phyloP scores from a whole-genome alignment of 345 rosid species.

The Nasturtium officinale region DNA sequence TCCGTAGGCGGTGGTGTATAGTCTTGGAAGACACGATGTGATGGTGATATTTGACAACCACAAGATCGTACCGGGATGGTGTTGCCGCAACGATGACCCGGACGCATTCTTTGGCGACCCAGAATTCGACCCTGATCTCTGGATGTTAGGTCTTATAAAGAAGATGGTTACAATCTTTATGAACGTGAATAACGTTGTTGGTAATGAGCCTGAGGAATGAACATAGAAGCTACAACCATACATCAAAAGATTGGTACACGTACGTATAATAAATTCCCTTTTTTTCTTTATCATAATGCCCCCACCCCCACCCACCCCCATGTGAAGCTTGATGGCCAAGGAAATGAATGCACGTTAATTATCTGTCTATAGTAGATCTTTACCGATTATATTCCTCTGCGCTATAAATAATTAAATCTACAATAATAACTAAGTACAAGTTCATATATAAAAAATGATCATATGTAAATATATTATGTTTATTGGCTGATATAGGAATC shows the following conservation, averaged over 20 bases:
- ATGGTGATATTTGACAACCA: constrained; percentile 93
- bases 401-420: constrained; percentile 18
- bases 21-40: constrained; percentile 61
- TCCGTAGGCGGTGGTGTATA: constrained; percentile 65
- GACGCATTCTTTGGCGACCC: constrained; percentile 87
- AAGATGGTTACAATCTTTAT: constrained; percentile 69
- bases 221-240: constrained; percentile 66
- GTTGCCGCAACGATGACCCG: constrained; percentile 72
- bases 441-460: background rate
- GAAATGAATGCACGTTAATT: constrained; percentile 28
- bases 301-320: too few relatives aligned
- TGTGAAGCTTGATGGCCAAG: constrained; percentile 36
- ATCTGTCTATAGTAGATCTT: constrained; percentile 21
- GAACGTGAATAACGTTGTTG: constrained; percentile 65
- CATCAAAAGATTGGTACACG: constrained; percentile 81
- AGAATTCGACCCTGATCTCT: constrained; percentile 65
- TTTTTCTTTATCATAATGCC: constrained; percentile 1
- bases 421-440: constrained; percentile 3
- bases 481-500: constrained; percentile 35
- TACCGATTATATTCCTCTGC: constrained; percentile 24
- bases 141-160: constrained; percentile 70
- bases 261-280: constrained; percentile 35
- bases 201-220: constrained; percentile 87
- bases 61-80: constrained; percentile 88
- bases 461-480: background rate